Base-by-base conservation (phyloP, 2,329 filamentous ascomycete genomes). In the Penicillium aurantiogriseum region DNA sequence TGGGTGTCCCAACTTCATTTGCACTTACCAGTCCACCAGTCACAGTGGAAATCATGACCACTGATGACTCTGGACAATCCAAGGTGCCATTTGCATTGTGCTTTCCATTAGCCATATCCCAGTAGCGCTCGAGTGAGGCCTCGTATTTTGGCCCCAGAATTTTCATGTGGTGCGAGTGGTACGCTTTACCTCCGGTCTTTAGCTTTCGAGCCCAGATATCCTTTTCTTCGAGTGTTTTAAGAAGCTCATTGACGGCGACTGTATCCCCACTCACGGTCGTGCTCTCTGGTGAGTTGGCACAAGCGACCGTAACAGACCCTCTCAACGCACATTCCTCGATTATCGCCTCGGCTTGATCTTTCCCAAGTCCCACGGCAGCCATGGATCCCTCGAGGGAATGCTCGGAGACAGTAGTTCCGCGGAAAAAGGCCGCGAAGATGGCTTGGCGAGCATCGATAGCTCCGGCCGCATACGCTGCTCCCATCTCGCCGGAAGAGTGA, bases 341-440 rank as follows among this genome's bases (percentile, higher is more conserved):
- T 21, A 56, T 56, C 9, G 19, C 31, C 40, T 48, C 21, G 4
- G 49, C 57, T n/a, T 51, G 47, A 15, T 43, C 49, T 11, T 47
- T 35, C 3, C 51, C 45, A 5, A 67, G 13, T 8, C 65, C 66
- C 17, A 59, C 61, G 10, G 63, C 67, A 29, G 63, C 27, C 69
- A 71, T 70, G 4, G 46, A 58, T 8, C 63, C 58, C 17, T 57
- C 40, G 2, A 8, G n/a, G 2, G 10, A 27, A 7, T 19, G 5
- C 17, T 45, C 25, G 27, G 23, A 8, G 8, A 48, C 45, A n/a
- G 29, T 25, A 21, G 19, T 42, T 23, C 39, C 39, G 39, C 43
- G 23, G 23, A 31, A 45, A 15, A 25, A 45, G 10, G 23, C 1
- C 17, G 23, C 25, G 3, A 29, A 5, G 25, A 60, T 58, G 6